Evolutionary conservation across 2,329 filamentous ascomycete species (phyloP).

Genomic region (Neocatenulostroma microsporum): DNA sequence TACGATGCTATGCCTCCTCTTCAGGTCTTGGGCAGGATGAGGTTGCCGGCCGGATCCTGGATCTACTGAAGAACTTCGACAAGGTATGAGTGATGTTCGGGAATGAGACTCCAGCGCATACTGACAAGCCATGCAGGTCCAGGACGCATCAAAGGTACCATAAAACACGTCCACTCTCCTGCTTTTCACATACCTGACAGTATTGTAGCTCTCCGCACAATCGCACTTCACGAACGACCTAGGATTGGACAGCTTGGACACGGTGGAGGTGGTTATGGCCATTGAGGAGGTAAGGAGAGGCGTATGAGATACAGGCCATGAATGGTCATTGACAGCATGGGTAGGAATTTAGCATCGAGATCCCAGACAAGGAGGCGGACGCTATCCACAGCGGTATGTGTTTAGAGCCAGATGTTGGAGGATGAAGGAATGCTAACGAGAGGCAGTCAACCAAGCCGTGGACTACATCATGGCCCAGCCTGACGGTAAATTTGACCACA

Average conservation of each 20-base stretch:
- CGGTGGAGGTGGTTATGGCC: constrained; percentile 99
- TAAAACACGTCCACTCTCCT: no score
- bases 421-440: constrained; percentile 49
- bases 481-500: constrained; percentile 77
- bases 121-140: constrained; percentile 47
- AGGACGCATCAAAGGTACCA: constrained; percentile 50
- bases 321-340: constrained; percentile 17
- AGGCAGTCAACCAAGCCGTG: constrained; percentile 82
- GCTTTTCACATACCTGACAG: neutral
- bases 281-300: constrained; percentile 70
- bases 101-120: constrained; percentile 8
- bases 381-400: constrained; percentile 80
- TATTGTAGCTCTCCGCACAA: constrained; percentile 62
- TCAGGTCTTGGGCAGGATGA: constrained; percentile 71
- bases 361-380: constrained; percentile 95
- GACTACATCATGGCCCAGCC: constrained; percentile 90
- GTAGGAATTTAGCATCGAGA: constrained; percentile 84
- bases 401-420: constrained; percentile 31
- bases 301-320: constrained; percentile 52
- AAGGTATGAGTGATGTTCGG: constrained; percentile 56
- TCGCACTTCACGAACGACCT: constrained; percentile 97
- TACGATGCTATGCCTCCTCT: constrained; percentile 80
- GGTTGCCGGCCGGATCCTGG: constrained; percentile 86
- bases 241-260: constrained; percentile 93
- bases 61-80: constrained; percentile 91